Evolutionary conservation across 257 asterid species (phyloP), one percentile per base, ranked within the genome.

Genomic region (Przewalskia tangutica): DNA sequence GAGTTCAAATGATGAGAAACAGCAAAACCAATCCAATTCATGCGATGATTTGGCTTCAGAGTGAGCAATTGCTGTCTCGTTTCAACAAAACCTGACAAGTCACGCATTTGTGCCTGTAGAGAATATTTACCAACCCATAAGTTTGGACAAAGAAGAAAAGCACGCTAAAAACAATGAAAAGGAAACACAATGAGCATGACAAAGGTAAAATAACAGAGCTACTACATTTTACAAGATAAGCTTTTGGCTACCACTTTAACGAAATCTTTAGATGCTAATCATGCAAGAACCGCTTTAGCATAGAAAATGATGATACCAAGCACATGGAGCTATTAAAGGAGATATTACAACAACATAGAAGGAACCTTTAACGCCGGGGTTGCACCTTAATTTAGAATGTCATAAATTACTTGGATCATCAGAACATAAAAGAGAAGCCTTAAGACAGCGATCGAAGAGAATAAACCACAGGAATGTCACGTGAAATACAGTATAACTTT

Each of bases 1-100:
- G 85, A 88, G 85, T 94, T 96, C 82, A 96, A 91, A 86, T 96
- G 98, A 84, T 96, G 98, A 62, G 99, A 85, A 82, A 92, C 99
- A 76, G 99, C 97, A 88, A 96, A 96, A 83, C 99, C 99, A 85
- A 96, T 96, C 99, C 99, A 96, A 89, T 96, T 96, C 99, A 96
- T 94, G 62, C 99, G 97, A 88, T 96, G 99, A 76, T 93, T 96
- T 84, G 99, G 95, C 84, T 96, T 96, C 90, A 96, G 87, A 67
- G 98, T 90, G 85, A 96, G 96, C 87, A 96, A 87, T 82, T 90
- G 99, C 75, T 93, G 99, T 87, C 98, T 93, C 85, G 99, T 94
- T 88, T 94, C 98, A 68, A 96, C 99, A 86, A 96, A 96, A 83
- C 98, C 99, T 58, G 91, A 91, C 93, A 96, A 87, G 92, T 96